Conservation (phyloP, 345 rosid genomes). For the Jatropha curcas region DNA sequence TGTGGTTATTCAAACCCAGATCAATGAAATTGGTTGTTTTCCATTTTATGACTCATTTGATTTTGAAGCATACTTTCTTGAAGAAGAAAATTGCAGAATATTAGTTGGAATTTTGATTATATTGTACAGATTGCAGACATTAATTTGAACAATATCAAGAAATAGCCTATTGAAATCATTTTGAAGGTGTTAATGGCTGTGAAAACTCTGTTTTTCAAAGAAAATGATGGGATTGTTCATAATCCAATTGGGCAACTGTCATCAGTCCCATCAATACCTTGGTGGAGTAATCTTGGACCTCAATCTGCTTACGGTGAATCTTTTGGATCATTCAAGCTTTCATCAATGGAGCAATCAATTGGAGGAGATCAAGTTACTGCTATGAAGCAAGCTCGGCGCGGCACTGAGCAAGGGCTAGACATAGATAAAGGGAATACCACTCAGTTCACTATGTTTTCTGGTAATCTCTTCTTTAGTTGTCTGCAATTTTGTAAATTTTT, state of each 20-base stretch:
- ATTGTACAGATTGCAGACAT: slow-evolving; percentile 32
- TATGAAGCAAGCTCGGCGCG: slow-evolving; percentile 35
- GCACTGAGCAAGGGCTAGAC: slow-evolving; percentile 35
- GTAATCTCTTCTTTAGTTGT: slow-evolving; percentile 31
- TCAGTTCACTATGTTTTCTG: slow-evolving; percentile 64
- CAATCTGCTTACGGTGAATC: slow-evolving; percentile 52
- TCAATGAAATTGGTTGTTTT: background rate
- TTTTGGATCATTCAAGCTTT: slow-evolving; percentile 46
- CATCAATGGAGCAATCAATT: slow-evolving; percentile 37
- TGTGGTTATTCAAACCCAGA: background rate
- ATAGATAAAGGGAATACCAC: slow-evolving; percentile 43
- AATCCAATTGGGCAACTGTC: slow-evolving; percentile 49
- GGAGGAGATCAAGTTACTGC: slow-evolving; percentile 33
- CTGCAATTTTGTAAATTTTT: background rate
- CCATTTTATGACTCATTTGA: background rate
- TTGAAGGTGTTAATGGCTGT: slow-evolving; percentile 52
- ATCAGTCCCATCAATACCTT: slow-evolving; percentile 51
- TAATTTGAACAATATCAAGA: slow-evolving; percentile 18
- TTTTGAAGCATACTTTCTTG: background rate
- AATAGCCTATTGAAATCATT: slow-evolving; percentile 8
- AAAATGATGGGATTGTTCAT: slow-evolving; percentile 57
- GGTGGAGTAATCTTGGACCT: slow-evolving; percentile 66
- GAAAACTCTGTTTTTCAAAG: slow-evolving; percentile 69
- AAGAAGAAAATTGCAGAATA: background rate
- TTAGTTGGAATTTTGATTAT: background rate